Conservation (phyloP, 768 basidiomycete genomes). For the Auriscalpium vulgare region DNA sequence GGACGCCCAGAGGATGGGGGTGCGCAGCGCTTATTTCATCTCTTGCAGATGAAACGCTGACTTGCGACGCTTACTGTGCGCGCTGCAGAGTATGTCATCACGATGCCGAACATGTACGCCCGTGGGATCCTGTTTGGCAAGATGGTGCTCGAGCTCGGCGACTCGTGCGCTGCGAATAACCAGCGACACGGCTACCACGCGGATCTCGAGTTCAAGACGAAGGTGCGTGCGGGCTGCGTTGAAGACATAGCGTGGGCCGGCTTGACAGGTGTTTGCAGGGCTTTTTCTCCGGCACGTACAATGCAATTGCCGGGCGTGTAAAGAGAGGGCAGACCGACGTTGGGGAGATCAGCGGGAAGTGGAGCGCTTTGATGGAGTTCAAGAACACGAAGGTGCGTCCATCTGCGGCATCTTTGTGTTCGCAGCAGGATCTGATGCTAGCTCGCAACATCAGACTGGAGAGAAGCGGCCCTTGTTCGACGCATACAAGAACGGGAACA, state of each 20-base stretch:
- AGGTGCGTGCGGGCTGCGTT: conserved; percentile 39
- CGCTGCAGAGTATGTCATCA: conserved; percentile 67
- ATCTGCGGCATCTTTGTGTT: background rate
- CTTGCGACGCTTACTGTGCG: background rate
- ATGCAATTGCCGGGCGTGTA: conserved; percentile 77
- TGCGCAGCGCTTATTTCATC: conserved; percentile 29
- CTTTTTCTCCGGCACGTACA: conserved; percentile 96
- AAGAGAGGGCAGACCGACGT: conserved; percentile 54
- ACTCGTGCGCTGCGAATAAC: conserved; percentile 79
- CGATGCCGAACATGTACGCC: conserved; percentile 98
- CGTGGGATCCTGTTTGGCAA: conserved; percentile 82
- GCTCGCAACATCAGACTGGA: conserved; percentile 37
- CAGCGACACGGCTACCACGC: conserved; percentile 64
- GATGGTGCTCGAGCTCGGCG: conserved; percentile 95
- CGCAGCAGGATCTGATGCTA: background rate
- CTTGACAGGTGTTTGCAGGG: conserved; percentile 43
- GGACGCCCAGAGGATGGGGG: conserved; percentile 83
- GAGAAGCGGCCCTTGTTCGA: conserved; percentile 79
- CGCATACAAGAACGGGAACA: conserved; percentile 64
- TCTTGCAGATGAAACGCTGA: background rate
- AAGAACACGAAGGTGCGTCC: conserved; percentile 54
- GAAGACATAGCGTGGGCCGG: background rate
- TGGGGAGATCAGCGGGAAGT: conserved; percentile 85
- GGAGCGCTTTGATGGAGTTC: conserved; percentile 88
- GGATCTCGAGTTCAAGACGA: conserved; percentile 96